Evolutionary conservation across 2,329 filamentous ascomycete genomes (phyloP), one percentile per base, ranked within the genome.

Genomic region (Fusarium marasasianum): DNA sequence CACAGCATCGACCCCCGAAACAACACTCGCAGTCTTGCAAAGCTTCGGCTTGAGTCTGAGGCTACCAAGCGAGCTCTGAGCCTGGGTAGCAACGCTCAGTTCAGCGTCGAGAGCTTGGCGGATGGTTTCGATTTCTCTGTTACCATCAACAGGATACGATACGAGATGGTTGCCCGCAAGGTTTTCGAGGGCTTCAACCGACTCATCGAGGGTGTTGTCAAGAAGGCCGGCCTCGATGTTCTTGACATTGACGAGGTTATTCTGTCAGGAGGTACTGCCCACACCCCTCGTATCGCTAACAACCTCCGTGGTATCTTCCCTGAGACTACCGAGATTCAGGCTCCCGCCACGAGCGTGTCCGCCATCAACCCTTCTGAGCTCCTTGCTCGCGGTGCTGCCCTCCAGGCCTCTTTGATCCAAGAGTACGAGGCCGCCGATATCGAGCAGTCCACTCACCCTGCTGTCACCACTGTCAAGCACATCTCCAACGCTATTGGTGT

Each of bases 281-380:
- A 99, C 87, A 98, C 94, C 2, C 96, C 96, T 72, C 95, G 96
- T 85, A 93, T 98, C 77, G 96, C 96, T 73, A 88, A 90, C 79
- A 94, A 96, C 84, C 86, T 98, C 77, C 87, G 89, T 80, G 86
- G 87, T 76, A 89, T 96, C 82, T 99, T 99, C 91, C 91, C 94
- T 63, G 90, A 92, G 80, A 89, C 88, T 65, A 97, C 95, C 70
- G 85, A 85, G 53, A 90, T 99, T 78, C 89, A 96, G 73, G 94
- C 96, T 4, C 96, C 96, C 50, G 92, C 95, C 65, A 98, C 95
- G 62, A 90, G 87, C 75, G 79, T 92, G 44, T 88, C 87, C 33
- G 93, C 96, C 72, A 91, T 98, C 85, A 98, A 98, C 89, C 96
- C 96, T 73, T 96, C 94, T 8, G 96, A 98, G 86, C 89, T 98